Evolutionary conservation across 2,329 filamentous ascomycete species (phyloP).

Genomic region (Aspergillus jensenii): DNA sequence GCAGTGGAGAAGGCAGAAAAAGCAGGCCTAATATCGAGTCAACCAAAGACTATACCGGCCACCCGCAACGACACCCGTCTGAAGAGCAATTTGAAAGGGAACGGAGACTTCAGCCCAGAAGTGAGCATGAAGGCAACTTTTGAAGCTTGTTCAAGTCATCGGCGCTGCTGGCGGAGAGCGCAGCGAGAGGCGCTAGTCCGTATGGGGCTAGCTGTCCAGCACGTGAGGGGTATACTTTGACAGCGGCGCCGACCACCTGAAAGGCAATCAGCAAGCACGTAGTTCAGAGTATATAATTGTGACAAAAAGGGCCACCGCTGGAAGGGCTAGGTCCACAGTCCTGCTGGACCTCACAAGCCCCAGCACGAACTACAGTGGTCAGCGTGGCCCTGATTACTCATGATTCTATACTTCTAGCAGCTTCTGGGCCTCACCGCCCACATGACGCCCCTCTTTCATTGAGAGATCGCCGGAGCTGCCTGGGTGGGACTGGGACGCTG

Average conservation of each 20-base stretch:
- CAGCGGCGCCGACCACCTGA: background rate
- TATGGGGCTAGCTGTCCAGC: slow-evolving; percentile 15
- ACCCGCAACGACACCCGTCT: slow-evolving; percentile 11
- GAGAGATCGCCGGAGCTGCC: background rate
- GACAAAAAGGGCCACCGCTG: background rate
- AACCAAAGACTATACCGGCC: background rate
- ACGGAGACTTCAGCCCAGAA: slow-evolving; percentile 15
- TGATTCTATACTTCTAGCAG: slow-evolving; percentile 13
- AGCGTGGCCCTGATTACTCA: background rate
- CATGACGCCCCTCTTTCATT: slow-evolving; percentile 13
- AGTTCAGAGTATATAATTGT: background rate
- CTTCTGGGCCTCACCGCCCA: slow-evolving; percentile 18
- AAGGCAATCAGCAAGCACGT: background rate
- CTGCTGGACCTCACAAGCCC: background rate
- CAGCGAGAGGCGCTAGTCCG: slow-evolving; percentile 14
- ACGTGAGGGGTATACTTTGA: slow-evolving; percentile 21
- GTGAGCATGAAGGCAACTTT: slow-evolving; percentile 16
- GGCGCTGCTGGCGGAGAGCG: slow-evolving; percentile 13
- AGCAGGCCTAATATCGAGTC: background rate
- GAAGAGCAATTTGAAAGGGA: slow-evolving; percentile 10
- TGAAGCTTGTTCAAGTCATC: slow-evolving; percentile 20
- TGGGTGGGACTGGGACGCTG: background rate
- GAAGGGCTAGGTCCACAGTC: background rate
- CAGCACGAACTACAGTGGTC: background rate
- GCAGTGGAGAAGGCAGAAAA: slow-evolving; percentile 2